Evolutionary conservation across 208 protist species (phyloP).

Genomic region (Vickermania spadyakhi): DNA sequence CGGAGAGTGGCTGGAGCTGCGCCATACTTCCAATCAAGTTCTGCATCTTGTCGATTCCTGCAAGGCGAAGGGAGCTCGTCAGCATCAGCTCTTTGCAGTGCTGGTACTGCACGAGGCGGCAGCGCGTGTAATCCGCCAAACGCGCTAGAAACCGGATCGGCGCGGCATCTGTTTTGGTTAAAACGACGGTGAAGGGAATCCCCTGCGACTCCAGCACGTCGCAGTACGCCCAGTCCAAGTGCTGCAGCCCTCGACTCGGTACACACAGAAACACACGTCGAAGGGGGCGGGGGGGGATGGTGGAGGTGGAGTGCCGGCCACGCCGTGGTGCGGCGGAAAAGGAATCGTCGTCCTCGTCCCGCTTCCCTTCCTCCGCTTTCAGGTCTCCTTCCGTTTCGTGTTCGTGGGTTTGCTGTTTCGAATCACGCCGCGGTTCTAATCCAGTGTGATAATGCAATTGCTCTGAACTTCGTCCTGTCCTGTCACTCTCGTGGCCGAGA

Average conservation of each 20-base stretch:
- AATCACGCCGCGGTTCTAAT: too few relatives aligned
- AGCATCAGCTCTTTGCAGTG: slow-evolving; percentile 84
- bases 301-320: background rate
- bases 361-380: background rate
- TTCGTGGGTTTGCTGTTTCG: background rate
- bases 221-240: slow-evolving; percentile 58
- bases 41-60: slow-evolving; percentile 83
- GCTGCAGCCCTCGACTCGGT: slow-evolving; percentile 68
- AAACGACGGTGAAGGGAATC: slow-evolving; percentile 72
- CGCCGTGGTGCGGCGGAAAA: background rate
- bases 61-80: slow-evolving; percentile 66
- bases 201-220: slow-evolving; percentile 49
- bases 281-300: slow-evolving; percentile 27
- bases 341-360: background rate
- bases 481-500: background rate
- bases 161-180: slow-evolving; percentile 83
- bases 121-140: slow-evolving; percentile 74
- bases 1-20: slow-evolving; percentile 10
- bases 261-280: slow-evolving; percentile 78
- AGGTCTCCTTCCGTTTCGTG: background rate
- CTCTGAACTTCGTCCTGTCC: background rate
- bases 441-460: too few relatives aligned
- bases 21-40: slow-evolving; percentile 61
- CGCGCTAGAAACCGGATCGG: slow-evolving; percentile 79
- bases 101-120: slow-evolving; percentile 63